Evolutionary conservation across 768 basidiomycete genomes (phyloP), one percentile per base, ranked within the genome.

Genomic region (Piloderma croceum): DNA sequence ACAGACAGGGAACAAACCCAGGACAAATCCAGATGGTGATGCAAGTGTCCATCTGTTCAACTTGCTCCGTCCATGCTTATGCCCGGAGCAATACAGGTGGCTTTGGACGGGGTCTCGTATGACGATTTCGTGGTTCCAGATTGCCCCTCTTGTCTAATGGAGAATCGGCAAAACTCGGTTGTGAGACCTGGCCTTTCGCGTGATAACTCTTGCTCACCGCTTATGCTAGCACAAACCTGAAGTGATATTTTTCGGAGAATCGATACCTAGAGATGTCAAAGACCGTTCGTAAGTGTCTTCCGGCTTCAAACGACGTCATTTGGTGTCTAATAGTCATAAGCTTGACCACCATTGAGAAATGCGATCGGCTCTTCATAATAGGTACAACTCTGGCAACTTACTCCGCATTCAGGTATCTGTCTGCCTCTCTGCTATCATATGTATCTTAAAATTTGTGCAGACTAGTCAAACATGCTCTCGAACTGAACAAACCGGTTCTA

Each of bases 11-110:
- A 58, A 62, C 32, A 72, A 75, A 41, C 82, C 76, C 2, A 73
- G 88, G 43, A 93, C 87, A 19, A 94, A 94, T 58, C 92, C 92
- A 9, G 92, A 94, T 50, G 92, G 92, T 58, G 92, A 96, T 65
- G 92, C 88, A 49, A 42, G 74, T 71, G 6, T 32, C 35, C 12
- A 11, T 36, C 15, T 27, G 22, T 40, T 12, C 27, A 36, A 39
- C 39, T 39, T 15, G 25, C 25, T 5, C 32, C 18, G 20, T 5
- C 18, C 22, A 31, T n/a, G 19, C 34, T 22, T 20, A 41, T 19
- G 37, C 31, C 6, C 18, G 13, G 12, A 13, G 9, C 9, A n/a
- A 24, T 39, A 4, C 45, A 91, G 90, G 83, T 93, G 50, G 90
- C 79, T 9, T 61, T 93, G 15, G 81, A 86, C 18, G 87, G 84